These are phyloP conservation scores for Nitzschia sp. DNA, from an alignment of 108 stramenopile species.

Conservation along the genomic window DNA sequence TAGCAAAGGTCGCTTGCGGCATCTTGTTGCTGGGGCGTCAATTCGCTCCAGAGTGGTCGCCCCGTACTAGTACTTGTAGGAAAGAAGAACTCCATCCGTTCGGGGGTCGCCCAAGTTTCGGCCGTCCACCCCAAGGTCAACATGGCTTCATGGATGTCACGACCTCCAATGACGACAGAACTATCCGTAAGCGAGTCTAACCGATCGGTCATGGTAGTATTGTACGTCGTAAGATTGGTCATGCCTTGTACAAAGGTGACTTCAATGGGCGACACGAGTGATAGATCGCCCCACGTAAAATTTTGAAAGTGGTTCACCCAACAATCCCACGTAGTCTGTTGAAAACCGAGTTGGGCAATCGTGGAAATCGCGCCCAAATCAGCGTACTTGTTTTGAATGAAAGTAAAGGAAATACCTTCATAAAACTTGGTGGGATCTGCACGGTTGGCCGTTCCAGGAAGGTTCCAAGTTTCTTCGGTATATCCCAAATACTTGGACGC, in stretches of 20 bases:
- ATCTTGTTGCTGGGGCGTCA: not conserved
- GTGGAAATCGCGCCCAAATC: not conserved
- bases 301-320: constrained; percentile 16
- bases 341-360: not conserved
- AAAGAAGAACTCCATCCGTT: constrained; percentile 4
- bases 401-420: not conserved
- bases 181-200: not conserved
- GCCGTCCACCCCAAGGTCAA: not conserved
- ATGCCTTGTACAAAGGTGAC: not conserved
- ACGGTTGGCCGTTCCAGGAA: not conserved
- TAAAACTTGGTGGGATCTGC: not conserved
- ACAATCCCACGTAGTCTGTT: constrained; percentile 2
- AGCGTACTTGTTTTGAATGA: not conserved
- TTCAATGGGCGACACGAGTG: not conserved
- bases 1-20: constrained; percentile 10
- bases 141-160: not conserved
- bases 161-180: not conserved
- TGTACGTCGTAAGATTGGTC: not conserved
- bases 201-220: not conserved
- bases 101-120: not conserved
- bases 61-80: not conserved
- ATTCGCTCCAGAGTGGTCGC: not conserved
- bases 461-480: constrained; percentile 1
- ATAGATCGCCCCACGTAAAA: constrained; percentile 7
- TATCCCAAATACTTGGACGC: not conserved